Base-by-base conservation (phyloP, 108 stramenopile genomes). In the Pseudonitzschia multiseries region DNA sequence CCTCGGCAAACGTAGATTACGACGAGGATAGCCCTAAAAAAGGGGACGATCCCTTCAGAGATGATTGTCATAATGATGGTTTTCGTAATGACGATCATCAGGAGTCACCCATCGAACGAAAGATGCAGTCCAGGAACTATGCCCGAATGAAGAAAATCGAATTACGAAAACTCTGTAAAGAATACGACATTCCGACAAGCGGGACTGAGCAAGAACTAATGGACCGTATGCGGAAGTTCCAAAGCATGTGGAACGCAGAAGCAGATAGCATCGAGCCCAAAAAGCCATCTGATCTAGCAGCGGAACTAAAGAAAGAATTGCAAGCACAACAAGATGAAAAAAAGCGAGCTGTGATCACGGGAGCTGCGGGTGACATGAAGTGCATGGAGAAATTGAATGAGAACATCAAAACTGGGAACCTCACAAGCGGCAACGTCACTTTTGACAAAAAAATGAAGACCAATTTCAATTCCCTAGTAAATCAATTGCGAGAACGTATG, bases 211-310 rank as follows among this genome's bases (percentile, higher is more conserved):
- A 51, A 26, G 75, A 84, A 42, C 66, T 90, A 36, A 78, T 72
- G 50, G 62, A 80, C 27, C 75, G 89, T 13, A 81, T 86, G 61
- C 57, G 72, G 15, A 80, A 80, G 27, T 90, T 72, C 72, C 71
- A 83, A 22, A 68, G 53, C 10, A 62, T 87, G 42, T 82, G 77
- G 69, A 90, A 90, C 69, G 77, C 89, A 0, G 85, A 90, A 65
- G 78, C 75, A 48, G 83, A 88, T 65, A 73, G 83, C 0, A 69
- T 71, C 8, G 72, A 79, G 40, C 89, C 87, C 0, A 28, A 80
- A 28, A 76, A 77, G 17, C 79, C 67, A n/a, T 51, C 21, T 14
- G 77, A 86, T 59, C 60, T 90, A 13, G 20, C 76, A n/a, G 65
- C 60, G 1, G 79, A 77, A n/a, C 54, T 90, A 14, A 63, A 68